Base-by-base conservation (phyloP, 1,284 basidiomycete species). In the Somion occarium region DNA sequence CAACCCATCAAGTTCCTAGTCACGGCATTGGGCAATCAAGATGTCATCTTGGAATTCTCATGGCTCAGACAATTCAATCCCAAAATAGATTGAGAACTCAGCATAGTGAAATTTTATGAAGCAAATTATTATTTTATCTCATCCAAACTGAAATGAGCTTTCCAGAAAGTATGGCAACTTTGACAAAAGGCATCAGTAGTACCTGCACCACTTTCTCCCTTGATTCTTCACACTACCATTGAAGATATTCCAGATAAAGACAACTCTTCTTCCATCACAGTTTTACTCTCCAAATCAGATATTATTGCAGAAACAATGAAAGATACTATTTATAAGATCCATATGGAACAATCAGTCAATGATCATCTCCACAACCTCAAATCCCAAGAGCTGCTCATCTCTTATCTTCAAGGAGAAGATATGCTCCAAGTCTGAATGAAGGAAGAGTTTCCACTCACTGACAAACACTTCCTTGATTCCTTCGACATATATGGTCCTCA, bases 61-160 rank as follows among this genome's bases (percentile, higher is more conserved):
- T 65, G 60, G 62, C 25, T 65, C 1, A 15, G 26, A 3, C 27
- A 57, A 9, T 61, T 64, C 13, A 64, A 64, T 24, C 61, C 61
- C 15, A 34, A 34, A 34, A 34, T 15, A 34, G 15, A 34, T 34
- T 34, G 30, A 34, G 15, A 34, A 34, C 7, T 34, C 30, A n/a
- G n/a, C n/a, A n/a, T n/a, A n/a, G n/a, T n/a, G n/a, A n/a, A n/a
- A n/a, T n/a, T n/a, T n/a, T n/a, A n/a, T 2, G 24, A 49, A 0
- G 54, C 64, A 1, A 49, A 64, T 23, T 64, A 62, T 59, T 15
- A 49, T 13, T 18, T 13, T 4, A 51, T 54, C 0, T 22, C 25
- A 1, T 15, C 59, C 0, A 23, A 30, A 1, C 58, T 62, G 27
- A 22, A 58, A 38, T 19, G 39, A 2, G 44, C 59, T 4, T 54